Percentiles rank a stretch among this genome's conserved stretches.
Conservation (phyloP, 2,329 filamentous ascomycete species). For the Fusarium sp. region DNA sequence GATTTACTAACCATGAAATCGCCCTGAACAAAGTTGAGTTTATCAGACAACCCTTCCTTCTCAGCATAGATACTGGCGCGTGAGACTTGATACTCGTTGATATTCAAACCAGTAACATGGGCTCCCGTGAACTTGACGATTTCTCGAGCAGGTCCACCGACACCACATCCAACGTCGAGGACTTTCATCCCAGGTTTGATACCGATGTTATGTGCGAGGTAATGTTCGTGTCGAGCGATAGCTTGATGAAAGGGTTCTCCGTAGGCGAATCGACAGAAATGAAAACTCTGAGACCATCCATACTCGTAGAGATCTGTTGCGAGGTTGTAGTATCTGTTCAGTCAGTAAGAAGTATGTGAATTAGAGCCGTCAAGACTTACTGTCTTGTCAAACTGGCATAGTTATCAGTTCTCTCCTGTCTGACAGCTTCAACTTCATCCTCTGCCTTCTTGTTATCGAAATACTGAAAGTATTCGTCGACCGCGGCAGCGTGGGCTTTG, state of each 20-base stretch:
- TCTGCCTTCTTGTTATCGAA: conserved; percentile 83
- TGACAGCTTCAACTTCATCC: conserved; percentile 77
- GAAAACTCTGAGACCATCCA: conserved; percentile 92
- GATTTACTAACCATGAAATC: conserved; percentile 82
- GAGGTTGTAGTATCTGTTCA: conserved; percentile 84
- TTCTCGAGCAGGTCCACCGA: conserved; percentile 92
- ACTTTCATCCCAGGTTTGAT: conserved; percentile 85
- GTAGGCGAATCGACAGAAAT: conserved; percentile 91
- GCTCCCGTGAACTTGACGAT: conserved; percentile 92
- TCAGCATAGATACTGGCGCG: conserved; percentile 83
- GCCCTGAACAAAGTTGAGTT: conserved; percentile 89
- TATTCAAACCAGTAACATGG: conserved; percentile 90
- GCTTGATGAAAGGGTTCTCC: conserved; percentile 88
- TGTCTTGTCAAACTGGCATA: conserved; percentile 91
- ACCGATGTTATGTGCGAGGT: conserved; percentile 86
- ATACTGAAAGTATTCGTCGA: conserved; percentile 91
- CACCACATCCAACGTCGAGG: conserved; percentile 94
- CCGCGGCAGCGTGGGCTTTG: conserved; percentile 76
- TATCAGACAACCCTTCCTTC: conserved; percentile 80
- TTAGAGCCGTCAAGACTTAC: conserved; percentile 55
- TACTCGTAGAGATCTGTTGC: conserved; percentile 94
- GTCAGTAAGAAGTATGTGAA: background rate
- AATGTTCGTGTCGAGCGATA: conserved; percentile 94
- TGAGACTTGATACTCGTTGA: conserved; percentile 97
- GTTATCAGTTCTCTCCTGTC: conserved; percentile 77